These are phyloP conservation scores for Camellia oleifera DNA, from an alignment of 179 eudicot species.

Conservation along the genomic window DNA sequence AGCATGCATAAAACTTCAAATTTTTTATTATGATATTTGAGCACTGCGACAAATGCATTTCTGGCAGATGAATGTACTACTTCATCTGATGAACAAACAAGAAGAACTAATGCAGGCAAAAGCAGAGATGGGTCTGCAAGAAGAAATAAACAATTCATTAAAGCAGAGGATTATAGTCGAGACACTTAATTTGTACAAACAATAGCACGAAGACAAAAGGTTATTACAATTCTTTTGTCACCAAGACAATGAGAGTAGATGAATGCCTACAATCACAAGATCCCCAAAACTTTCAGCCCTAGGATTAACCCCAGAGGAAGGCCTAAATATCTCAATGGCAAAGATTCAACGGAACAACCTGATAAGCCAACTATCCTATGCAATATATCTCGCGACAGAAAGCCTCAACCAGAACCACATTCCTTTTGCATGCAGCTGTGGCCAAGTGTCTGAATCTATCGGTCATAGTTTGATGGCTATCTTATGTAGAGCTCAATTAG, in stretches of 20 bases:
- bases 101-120: constrained; percentile 51
- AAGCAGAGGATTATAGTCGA: neutral
- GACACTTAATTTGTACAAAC: neutral
- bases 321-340: too few species aligned
- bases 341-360: too few species aligned
- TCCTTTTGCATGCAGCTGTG: too few species aligned
- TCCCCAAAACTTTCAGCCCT: too few species aligned
- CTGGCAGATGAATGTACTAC: constrained; percentile 35
- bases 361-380: too few species aligned
- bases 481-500: too few species aligned
- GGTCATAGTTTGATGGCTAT: too few species aligned
- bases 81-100: constrained; percentile 36
- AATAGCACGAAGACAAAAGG: neutral
- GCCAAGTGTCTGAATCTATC: too few species aligned
- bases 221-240: neutral
- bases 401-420: too few species aligned
- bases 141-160: constrained; percentile 14
- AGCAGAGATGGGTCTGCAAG: constrained; percentile 57
- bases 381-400: too few species aligned
- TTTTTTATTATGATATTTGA: constrained; percentile 40
- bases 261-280: neutral
- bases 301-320: too few species aligned
- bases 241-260: neutral
- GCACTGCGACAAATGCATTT: constrained; percentile 42
- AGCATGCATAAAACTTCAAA: constrained; percentile 52